These are phyloP conservation scores for Trichomonas tenax DNA, from an alignment of 208 protist species.

Conservation along the genomic window DNA sequence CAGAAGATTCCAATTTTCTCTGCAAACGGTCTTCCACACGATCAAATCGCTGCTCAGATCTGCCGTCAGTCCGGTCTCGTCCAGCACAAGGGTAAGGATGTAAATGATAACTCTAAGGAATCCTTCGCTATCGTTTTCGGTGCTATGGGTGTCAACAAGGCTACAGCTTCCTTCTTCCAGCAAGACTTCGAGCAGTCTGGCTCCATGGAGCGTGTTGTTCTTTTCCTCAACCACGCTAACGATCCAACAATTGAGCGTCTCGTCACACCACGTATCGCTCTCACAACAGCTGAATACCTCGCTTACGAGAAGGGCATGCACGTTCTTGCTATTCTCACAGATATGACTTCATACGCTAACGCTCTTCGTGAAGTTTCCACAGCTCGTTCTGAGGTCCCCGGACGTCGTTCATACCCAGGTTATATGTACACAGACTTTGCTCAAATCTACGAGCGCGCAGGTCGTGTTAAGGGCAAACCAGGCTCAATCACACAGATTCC, in stretches of 20 bases:
- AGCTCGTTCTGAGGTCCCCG: constrained; percentile 97
- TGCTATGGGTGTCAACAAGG: constrained; percentile 99
- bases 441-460: constrained; percentile 98
- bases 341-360: constrained; percentile 99
- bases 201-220: constrained; percentile 73
- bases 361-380: constrained; percentile 97
- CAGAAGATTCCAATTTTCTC: constrained; percentile 99
- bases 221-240: constrained; percentile 96
- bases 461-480: constrained; percentile 84
- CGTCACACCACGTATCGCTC: constrained; percentile 95
- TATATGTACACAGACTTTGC: constrained; percentile 99
- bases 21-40: constrained; percentile 97
- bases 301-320: constrained; percentile 98
- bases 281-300: constrained; percentile 98
- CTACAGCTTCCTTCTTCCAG: constrained; percentile 98
- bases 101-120: constrained; percentile 50
- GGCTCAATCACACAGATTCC: constrained; percentile 99
- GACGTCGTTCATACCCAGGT: constrained; percentile 96
- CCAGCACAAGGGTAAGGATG: constrained; percentile 56
- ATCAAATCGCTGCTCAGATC: constrained; percentile 99
- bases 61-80: constrained; percentile 97
- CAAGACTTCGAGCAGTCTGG: constrained; percentile 79
- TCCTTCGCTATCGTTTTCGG: constrained; percentile 99
- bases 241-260: constrained; percentile 99
- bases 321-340: constrained; percentile 97